Evolutionary conservation across 1,284 basidiomycete genomes (phyloP), one percentile per base, ranked within the genome.

Genomic region (Ganoderma sinense): DNA sequence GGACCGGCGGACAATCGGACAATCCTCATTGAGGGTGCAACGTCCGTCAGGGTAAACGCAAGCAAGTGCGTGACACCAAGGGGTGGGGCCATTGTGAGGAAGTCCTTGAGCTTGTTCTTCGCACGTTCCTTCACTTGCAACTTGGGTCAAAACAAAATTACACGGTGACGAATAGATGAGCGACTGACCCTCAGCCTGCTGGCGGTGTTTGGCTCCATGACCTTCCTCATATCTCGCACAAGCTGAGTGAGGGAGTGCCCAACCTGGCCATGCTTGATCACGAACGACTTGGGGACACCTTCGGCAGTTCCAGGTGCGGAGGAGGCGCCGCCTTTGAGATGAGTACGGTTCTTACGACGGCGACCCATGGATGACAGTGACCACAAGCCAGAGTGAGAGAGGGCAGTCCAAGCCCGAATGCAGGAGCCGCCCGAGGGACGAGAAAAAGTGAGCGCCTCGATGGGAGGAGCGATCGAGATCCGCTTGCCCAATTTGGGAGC

Each of bases 161-260:
- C 20, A 59, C 33, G 26, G n/a, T 20, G 39, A 31, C 7, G 33
- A 23, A 2, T 2, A 29, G 29, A 0, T 43, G 53, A 23, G 18
- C 31, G 13, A 84, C 89, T 73, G 75, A 97, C 96, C 83, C 85
- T 91, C 23, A 99, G 87, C 63, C 97, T 88, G 70, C 92, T 93
- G 7, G 97, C 98, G 26, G 98, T 99, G 80, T 99, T 97, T 70
- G 98, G 98, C 82, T 99, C 98, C 95, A 99, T 96, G 71, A 98
- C 93, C 81, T 95, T 94, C 75, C 98, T 87, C 77, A 98, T 85
- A 82, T 99, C 98, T 65, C 93, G 89, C 18, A 98, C 97, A 40
- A 99, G 91, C 75, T 96, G 93, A 4, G 91, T 84, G 65, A 98
- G 87, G n/a, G 95, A 95, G 66, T 89, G 86, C 18, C 97, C 97